Evolutionary conservation across 2,329 filamentous ascomycete genomes (phyloP).

Genomic region (Phialocephala sp.): DNA sequence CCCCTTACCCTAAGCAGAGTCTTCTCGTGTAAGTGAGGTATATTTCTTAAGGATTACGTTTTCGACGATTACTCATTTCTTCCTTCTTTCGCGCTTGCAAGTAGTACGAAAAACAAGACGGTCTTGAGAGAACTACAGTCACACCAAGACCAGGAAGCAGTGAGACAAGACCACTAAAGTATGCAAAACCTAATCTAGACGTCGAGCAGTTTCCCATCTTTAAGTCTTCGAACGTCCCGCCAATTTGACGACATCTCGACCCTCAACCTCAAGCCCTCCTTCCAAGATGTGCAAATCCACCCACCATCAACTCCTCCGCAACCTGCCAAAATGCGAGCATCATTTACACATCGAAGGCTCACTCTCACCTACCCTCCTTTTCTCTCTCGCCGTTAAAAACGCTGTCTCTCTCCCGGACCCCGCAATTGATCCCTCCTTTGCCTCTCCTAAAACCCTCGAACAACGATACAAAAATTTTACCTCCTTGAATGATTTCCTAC

Average conservation of each 20-base stretch:
- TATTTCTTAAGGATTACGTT: neutral
- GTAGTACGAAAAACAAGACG: neutral
- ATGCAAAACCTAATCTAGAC: slow-evolving; percentile 1
- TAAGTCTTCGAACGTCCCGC: neutral
- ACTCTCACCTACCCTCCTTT: slow-evolving; percentile 72
- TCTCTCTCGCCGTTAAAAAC: slow-evolving; percentile 71
- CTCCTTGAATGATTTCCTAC: slow-evolving; percentile 77
- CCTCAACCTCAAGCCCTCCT: neutral
- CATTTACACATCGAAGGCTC: slow-evolving; percentile 83
- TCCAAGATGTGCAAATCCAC: slow-evolving; percentile 22
- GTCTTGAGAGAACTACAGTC: neutral
- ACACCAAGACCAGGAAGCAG: slow-evolving; percentile 3
- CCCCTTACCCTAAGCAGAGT: neutral
- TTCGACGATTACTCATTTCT: neutral
- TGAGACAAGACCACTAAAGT: neutral
- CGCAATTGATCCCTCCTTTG: slow-evolving; percentile 64
- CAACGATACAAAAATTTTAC: slow-evolving; percentile 71
- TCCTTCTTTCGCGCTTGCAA: neutral
- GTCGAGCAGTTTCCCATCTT: neutral
- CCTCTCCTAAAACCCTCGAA: slow-evolving; percentile 62
- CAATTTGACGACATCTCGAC: neutral
- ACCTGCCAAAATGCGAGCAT: slow-evolving; percentile 81
- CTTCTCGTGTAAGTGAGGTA: neutral
- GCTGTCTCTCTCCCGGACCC: slow-evolving; percentile 63
- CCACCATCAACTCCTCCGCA: slow-evolving; percentile 56